These are phyloP conservation scores for Neoboletus magnificus DNA, from an alignment of 768 basidiomycete genomes.

Conservation along the genomic window DNA sequence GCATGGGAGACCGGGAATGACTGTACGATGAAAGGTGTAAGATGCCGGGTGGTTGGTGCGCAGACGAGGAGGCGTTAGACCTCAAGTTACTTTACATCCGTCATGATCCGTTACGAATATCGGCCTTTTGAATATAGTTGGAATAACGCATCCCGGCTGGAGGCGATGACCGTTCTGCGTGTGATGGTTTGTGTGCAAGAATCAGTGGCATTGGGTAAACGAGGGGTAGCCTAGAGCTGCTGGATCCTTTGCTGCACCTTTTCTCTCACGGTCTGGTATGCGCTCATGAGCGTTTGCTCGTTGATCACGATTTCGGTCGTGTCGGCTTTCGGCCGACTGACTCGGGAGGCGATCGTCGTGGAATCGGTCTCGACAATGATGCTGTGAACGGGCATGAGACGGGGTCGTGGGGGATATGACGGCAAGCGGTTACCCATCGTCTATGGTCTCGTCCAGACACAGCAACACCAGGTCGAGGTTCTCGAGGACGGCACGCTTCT, in stretches of 20 bases:
- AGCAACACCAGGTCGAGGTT: constrained; percentile 90
- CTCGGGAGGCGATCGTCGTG: constrained; percentile 91
- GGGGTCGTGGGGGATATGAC: not conserved
- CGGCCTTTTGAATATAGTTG: not conserved
- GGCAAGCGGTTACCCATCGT: constrained; percentile 77
- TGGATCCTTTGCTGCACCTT: constrained; percentile 81
- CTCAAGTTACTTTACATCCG: constrained; percentile 5
- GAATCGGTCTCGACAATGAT: constrained; percentile 97
- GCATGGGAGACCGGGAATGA: not conserved
- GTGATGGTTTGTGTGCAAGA: not conserved
- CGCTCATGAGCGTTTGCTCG: constrained; percentile 93
- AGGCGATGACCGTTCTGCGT: not conserved
- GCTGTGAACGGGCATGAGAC: constrained; percentile 40
- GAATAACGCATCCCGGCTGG: not conserved
- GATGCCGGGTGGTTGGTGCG: not conserved
- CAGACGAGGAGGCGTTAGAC: not conserved
- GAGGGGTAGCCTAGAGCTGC: constrained; percentile 52
- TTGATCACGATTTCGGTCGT: constrained; percentile 97
- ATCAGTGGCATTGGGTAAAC: not conserved
- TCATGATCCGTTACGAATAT: not conserved
- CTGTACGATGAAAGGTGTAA: constrained; percentile 12
- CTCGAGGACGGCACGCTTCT: constrained; percentile 92
- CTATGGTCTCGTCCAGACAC: constrained; percentile 94
- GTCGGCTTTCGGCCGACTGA: constrained; percentile 89
- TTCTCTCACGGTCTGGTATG: constrained; percentile 87